Base-by-base conservation (phyloP, 805 yeast genomes). In the Spathaspora passalidarum region DNA sequence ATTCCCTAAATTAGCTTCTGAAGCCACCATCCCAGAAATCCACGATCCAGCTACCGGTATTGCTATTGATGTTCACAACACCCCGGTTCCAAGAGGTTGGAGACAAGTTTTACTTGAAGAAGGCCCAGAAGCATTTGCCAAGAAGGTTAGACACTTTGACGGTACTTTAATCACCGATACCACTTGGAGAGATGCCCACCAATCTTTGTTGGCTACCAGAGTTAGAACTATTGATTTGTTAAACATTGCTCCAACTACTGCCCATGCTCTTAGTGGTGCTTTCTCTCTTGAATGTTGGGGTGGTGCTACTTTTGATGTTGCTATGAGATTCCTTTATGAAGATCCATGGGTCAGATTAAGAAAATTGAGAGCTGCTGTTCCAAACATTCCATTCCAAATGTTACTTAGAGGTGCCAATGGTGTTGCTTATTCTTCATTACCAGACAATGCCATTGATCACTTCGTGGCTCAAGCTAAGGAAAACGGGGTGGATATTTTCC, bases 101-200 rank as follows among this genome's bases (percentile, higher is more conserved):
- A 86, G 98, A 77, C 84, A 91, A 59, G 83, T 89, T 19, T 74
- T 94, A 47, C 70, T 92, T 49, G 82, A 81, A 56, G 75, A 85
- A 56, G 99, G 99, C 47, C 96, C 99, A 23, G 94, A 79, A 45
- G 87, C 75, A 25, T 94, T 94, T 63, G 96, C 97, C 56, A 78
- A 84, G 71, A 84, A 88, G 59, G 96, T 94, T 49, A 82, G 97
- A 66, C 67, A 72, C 14, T 83, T 81, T 71, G 73, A 88, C 45
- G 99, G 99, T 60, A 84, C 96, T 55, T 75, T 94, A 66, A 72
- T 94, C 59, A 94, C 95, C 88, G 99, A 94, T 68, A 94, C 99
- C 45, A 94, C 99, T 8, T 94, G 99, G 99, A 89, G 99, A 82
- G 99, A 94, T 70, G 99, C 99, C 32, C 99, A 94, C 72, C 99